Evolutionary conservation across 371 early-diverging fungal species (phyloP).

Genomic region (Apophysomyces trapeziformis): DNA sequence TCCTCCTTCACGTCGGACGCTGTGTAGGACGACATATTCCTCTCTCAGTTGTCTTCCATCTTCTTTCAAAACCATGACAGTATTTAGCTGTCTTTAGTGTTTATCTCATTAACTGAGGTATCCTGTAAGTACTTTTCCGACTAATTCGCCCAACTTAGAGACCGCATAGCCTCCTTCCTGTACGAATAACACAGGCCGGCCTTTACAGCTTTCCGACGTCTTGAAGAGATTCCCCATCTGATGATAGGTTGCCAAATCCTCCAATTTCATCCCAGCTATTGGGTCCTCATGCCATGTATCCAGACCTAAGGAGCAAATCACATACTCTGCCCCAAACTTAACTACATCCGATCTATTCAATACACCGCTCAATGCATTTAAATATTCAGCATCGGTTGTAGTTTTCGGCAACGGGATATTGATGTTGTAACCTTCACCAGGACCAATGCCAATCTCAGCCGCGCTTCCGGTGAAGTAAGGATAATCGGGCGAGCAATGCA

Average conservation of each 20-base stretch:
- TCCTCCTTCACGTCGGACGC: no score
- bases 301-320: constrained; percentile 61
- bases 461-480: constrained; percentile 68
- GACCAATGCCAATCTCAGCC: constrained; percentile 57
- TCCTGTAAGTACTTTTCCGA: constrained; percentile 61
- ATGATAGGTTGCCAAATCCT: constrained; percentile 46
- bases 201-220: constrained; percentile 23
- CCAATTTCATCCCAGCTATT: constrained; percentile 62
- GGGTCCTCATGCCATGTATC: constrained; percentile 72
- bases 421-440: constrained; percentile 66
- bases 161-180: constrained; percentile 78
- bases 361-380: constrained; percentile 33
- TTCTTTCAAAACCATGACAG: no score
- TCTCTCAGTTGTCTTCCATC: no score
- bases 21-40: no score
- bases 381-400: constrained; percentile 53
- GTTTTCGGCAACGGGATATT: constrained; percentile 67
- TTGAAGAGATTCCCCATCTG: constrained; percentile 57
- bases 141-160: constrained; percentile 62
- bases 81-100: no score
- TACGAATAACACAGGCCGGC: constrained; percentile 66
- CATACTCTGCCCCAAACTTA: constrained; percentile 50
- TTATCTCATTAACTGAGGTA: constrained; percentile 20
- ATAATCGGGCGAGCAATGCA: constrained; percentile 57
- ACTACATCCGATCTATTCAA: constrained; percentile 33